A percentile compares a stretch with the other conserved stretches of the same genome.
Evolutionary conservation across 495 filamentous ascomycete species (phyloP).

Genomic region (Niebla homalea): DNA sequence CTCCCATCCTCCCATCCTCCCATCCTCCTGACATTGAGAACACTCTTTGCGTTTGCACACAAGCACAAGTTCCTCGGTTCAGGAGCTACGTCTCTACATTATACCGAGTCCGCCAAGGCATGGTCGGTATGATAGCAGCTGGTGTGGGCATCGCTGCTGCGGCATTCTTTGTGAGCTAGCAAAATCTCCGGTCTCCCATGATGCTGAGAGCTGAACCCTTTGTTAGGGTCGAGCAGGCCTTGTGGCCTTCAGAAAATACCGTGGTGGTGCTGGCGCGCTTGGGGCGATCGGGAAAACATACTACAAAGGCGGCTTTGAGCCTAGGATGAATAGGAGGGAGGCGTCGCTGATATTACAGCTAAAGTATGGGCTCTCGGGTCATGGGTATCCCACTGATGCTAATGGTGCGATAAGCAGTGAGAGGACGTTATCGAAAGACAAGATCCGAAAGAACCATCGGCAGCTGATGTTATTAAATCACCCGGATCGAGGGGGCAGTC

Average conservation of each 20-base stretch:
- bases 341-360: constrained; percentile 84
- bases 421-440: constrained; percentile 72
- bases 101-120: constrained; percentile 23
- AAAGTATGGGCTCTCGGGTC: constrained; percentile 42
- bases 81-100: not conserved
- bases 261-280: constrained; percentile 45
- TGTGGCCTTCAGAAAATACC: constrained; percentile 71
- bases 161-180: constrained; percentile 55
- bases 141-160: constrained; percentile 68
- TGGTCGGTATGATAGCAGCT: constrained; percentile 63
- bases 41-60: not conserved
- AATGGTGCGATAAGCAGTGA: constrained; percentile 41
- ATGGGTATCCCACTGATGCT: not conserved
- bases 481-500: constrained; percentile 91
- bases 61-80: not conserved
- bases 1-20: not conserved
- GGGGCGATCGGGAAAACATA: constrained; percentile 75
- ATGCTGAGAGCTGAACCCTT: constrained; percentile 7
- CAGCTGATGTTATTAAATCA: constrained; percentile 97
- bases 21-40: not conserved
- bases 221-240: constrained; percentile 77
- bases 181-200: not conserved
- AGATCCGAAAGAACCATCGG: constrained; percentile 89
- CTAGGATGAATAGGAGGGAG: constrained; percentile 81
- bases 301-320: constrained; percentile 96